Percentiles rank a stretch among this genome's conserved stretches.
These are phyloP conservation scores for Penicillium silybi DNA, from an alignment of 495 filamentous ascomycete species.

Conservation along the genomic window DNA sequence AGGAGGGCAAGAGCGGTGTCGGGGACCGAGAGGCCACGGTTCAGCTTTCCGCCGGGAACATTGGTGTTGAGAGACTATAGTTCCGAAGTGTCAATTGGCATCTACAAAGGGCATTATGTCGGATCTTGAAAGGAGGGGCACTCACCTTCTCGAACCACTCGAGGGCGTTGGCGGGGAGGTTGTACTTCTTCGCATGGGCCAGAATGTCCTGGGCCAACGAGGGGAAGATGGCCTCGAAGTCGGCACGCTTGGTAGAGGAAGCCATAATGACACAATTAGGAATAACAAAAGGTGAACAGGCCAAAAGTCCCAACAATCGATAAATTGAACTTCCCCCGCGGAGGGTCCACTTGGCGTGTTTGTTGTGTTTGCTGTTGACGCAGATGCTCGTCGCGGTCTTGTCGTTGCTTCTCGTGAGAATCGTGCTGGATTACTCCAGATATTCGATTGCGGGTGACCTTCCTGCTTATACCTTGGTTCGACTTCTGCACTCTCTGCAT, in stretches of 20 bases:
- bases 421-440: neutral
- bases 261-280: slow-evolving; percentile 47
- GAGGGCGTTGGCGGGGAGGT: slow-evolving; percentile 74
- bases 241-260: slow-evolving; percentile 63
- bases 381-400: slow-evolving; percentile 4
- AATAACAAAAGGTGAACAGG: neutral
- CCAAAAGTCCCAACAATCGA: neutral
- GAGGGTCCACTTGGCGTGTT: slow-evolving; percentile 25
- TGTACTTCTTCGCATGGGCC: slow-evolving; percentile 70
- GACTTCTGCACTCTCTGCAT: neutral
- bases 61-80: slow-evolving; percentile 75
- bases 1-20: slow-evolving; percentile 83
- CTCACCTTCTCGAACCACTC: slow-evolving; percentile 83
- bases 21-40: slow-evolving; percentile 95
- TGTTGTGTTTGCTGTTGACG: slow-evolving; percentile 19
- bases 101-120: neutral
- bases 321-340: slow-evolving; percentile 12
- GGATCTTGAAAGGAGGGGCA: neutral
- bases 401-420: neutral
- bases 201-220: slow-evolving; percentile 72
- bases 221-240: slow-evolving; percentile 88
- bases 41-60: slow-evolving; percentile 91
- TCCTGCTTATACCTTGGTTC: neutral
- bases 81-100: neutral
- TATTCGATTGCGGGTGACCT: neutral